Conservation (phyloP, 306 rosid genomes). For the Rosa chinensis region DNA sequence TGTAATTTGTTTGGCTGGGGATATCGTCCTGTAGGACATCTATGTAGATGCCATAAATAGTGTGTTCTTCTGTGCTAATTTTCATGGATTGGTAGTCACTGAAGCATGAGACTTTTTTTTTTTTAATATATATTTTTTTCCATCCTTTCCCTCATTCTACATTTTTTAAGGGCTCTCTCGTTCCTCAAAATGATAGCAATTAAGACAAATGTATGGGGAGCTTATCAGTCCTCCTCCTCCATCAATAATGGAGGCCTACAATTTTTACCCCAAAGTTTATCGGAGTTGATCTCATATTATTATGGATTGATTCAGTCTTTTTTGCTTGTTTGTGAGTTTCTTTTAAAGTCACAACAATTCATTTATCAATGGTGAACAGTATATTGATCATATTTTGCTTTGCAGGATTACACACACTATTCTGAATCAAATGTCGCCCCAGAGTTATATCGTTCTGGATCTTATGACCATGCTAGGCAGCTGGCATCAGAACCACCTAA, state of each 20-base stretch:
- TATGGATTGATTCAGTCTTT: background rate
- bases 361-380: background rate
- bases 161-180: background rate
- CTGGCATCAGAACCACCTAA: conserved; percentile 58
- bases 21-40: background rate
- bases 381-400: conserved; percentile 13
- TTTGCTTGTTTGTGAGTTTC: background rate
- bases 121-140: background rate
- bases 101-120: background rate
- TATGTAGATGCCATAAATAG: background rate
- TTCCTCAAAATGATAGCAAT: background rate
- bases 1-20: background rate
- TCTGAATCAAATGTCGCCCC: conserved; percentile 48
- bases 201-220: background rate
- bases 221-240: background rate
- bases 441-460: conserved; percentile 54
- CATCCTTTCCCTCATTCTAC: background rate
- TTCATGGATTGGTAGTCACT: background rate
- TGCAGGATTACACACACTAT: conserved; percentile 61
- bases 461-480: conserved; percentile 67
- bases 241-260: background rate
- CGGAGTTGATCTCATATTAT: background rate
- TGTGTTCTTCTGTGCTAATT: background rate
- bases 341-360: background rate
- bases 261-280: background rate